Evolutionary conservation across 2,329 filamentous ascomycete genomes (phyloP).

Genomic region (Paecilomyces formosus): DNA sequence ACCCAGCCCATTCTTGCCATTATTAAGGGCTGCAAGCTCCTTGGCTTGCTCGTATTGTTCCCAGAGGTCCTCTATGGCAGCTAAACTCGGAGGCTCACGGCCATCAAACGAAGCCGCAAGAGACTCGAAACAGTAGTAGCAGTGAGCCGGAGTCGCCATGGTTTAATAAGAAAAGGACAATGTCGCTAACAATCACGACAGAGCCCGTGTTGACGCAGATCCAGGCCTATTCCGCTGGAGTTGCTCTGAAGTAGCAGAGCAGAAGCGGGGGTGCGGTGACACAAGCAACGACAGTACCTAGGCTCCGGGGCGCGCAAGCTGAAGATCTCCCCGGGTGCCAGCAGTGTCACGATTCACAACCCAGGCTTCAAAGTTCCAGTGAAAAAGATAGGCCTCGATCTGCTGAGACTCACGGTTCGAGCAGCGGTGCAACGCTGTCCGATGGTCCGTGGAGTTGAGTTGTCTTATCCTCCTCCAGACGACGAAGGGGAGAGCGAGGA

Average conservation of each 20-base stretch:
- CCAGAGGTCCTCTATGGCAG: slow-evolving; percentile 64
- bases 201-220: background rate
- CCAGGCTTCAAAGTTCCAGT: background rate
- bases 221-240: background rate
- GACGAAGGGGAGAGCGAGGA: background rate
- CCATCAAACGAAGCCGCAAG: slow-evolving; percentile 68
- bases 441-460: background rate
- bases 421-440: background rate
- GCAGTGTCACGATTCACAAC: background rate
- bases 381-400: background rate
- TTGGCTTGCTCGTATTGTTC: slow-evolving; percentile 41
- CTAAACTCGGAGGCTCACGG: slow-evolving; percentile 59
- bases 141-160: slow-evolving; percentile 84
- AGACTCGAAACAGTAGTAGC: slow-evolving; percentile 86
- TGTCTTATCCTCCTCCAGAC: background rate
- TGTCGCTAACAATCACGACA: background rate
- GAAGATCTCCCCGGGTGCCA: background rate
- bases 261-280: background rate
- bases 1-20: slow-evolving; percentile 5
- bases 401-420: background rate
- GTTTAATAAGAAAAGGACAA: background rate
- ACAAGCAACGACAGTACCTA: background rate
- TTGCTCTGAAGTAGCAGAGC: background rate
- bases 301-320: background rate
- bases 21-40: slow-evolving; percentile 24